A percentile compares a stretch with the other conserved stretches of the same genome.
These are phyloP conservation scores for Botryotinia narcissicola DNA, from an alignment of 2,329 filamentous ascomycete species.

Conservation along the genomic window DNA sequence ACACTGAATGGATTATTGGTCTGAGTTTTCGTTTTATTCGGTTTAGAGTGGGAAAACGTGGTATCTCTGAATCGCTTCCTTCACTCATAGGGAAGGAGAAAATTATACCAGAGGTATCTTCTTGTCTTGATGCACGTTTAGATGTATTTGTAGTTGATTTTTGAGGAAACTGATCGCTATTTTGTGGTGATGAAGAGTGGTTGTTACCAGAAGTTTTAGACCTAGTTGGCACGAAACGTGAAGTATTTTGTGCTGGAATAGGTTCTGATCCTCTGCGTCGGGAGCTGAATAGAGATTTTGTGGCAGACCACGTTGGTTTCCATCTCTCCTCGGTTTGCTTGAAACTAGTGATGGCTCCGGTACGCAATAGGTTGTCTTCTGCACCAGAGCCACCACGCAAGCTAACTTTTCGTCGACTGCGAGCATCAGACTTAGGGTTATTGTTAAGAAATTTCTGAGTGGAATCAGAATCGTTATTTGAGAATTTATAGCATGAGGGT, in stretches of 20 bases:
- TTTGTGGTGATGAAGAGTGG: not conserved
- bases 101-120: not conserved
- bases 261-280: constrained; percentile 7
- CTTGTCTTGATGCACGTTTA: not conserved
- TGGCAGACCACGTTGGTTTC: constrained; percentile 14
- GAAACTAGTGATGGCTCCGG: constrained; percentile 12
- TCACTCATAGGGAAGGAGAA: constrained; percentile 12
- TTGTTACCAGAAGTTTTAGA: not conserved
- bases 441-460: not conserved
- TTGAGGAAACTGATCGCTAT: not conserved
- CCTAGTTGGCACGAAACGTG: not conserved
- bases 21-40: constrained; percentile 2
- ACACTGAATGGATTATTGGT: constrained; percentile 13
- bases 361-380: not conserved
- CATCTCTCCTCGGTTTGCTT: constrained; percentile 12
- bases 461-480: not conserved
- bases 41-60: not conserved
- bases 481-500: not conserved
- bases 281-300: not conserved
- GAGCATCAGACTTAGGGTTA: not conserved
- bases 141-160: not conserved
- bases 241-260: not conserved
- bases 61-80: constrained; percentile 14
- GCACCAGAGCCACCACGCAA: constrained; percentile 2
- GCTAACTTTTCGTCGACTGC: not conserved